Evolutionary conservation across 2,329 filamentous ascomycete genomes (phyloP).

Genomic region (Penicillium griseofulvum): DNA sequence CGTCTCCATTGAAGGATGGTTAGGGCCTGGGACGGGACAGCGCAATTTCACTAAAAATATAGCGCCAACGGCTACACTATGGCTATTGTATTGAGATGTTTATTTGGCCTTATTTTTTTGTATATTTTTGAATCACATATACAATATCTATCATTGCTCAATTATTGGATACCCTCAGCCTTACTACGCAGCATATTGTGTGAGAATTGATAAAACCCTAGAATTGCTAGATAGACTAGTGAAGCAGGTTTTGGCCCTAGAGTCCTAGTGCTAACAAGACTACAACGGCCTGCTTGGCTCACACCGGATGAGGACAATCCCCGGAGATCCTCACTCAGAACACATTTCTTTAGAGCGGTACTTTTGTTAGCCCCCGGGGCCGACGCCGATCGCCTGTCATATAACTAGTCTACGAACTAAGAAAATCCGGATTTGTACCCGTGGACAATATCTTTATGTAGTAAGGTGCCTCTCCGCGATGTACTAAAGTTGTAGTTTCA

Average conservation of each 20-base stretch:
- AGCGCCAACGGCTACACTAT: not conserved
- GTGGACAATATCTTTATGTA: not conserved
- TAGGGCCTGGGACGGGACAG: not conserved
- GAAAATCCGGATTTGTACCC: not conserved
- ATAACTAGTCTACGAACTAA: not conserved
- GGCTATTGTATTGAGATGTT: not conserved
- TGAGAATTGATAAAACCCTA: not conserved
- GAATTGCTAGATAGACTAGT: not conserved
- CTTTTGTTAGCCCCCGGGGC: not conserved
- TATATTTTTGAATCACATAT: too few relatives aligned
- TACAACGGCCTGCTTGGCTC: not conserved
- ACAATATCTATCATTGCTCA: too few relatives aligned
- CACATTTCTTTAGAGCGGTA: not conserved
- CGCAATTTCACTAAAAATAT: not conserved
- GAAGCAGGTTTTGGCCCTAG: not conserved
- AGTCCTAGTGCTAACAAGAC: not conserved
- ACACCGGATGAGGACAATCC: not conserved
- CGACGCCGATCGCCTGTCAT: not conserved
- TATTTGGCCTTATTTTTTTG: not conserved
- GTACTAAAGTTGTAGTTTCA: not conserved
- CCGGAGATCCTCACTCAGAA: not conserved
- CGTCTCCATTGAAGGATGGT: not conserved
- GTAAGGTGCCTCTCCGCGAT: not conserved
- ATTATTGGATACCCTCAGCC: not conserved
- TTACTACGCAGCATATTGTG: not conserved